Percentiles rank a stretch among this genome's conserved stretches.
Conservation (phyloP, 768 basidiomycete species). For the Agaricus sinodeliciosus region DNA sequence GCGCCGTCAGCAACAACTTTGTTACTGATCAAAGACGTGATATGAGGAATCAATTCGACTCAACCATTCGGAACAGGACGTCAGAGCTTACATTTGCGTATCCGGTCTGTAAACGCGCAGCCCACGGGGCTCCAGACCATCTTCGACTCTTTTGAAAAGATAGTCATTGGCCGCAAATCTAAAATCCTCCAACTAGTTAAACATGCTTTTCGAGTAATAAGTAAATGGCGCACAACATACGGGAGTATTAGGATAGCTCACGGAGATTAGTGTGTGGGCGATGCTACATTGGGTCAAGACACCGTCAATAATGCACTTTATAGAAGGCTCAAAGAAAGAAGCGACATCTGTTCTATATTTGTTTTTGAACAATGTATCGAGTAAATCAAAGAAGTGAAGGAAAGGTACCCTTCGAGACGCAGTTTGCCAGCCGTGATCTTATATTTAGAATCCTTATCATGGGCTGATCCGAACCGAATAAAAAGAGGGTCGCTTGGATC, state of each 20-base stretch:
- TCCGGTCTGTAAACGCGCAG: conserved; percentile 43
- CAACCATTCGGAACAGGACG: conserved; percentile 10
- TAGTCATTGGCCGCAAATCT: conserved; percentile 55
- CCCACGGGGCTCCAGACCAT: conserved; percentile 28
- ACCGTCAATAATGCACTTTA: conserved; percentile 23
- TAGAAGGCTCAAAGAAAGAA: conserved; percentile 23
- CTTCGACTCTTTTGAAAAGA: conserved; percentile 37
- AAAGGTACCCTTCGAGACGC: conserved; percentile 27
- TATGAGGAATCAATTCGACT: background rate
- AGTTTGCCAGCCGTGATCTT: conserved; percentile 37
- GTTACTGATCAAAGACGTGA: conserved; percentile 19
- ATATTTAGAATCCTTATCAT: conserved; percentile 27
- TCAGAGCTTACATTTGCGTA: conserved; percentile 38
- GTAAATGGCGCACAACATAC: background rate
- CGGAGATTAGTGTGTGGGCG: conserved; percentile 19
- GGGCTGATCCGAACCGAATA: conserved; percentile 34
- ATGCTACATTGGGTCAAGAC: conserved; percentile 14
- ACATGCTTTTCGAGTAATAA: conserved; percentile 13
- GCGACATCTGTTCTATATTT: conserved; percentile 13
- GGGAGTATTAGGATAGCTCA: conserved; percentile 10
- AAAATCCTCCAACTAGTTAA: conserved; percentile 50
- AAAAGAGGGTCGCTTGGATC: conserved; percentile 28
- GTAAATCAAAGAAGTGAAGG: background rate
- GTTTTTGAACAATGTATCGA: no score
- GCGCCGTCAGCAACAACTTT: conserved; percentile 49